These are phyloP conservation scores for Fusarium sp. DNA, from an alignment of 2,329 filamentous ascomycete species.

Conservation along the genomic window DNA sequence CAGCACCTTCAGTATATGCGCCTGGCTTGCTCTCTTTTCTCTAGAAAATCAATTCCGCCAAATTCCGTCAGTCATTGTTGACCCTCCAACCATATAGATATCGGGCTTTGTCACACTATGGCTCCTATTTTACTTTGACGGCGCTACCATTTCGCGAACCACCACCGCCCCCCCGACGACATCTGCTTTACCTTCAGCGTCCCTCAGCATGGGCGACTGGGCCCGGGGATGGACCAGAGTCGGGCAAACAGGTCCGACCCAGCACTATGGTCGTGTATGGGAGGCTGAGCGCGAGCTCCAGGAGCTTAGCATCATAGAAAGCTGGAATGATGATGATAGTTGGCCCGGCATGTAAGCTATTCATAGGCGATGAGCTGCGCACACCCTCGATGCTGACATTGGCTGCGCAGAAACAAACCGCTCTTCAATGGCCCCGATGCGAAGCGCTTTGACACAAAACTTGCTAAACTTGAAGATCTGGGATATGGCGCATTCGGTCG, in stretches of 20 bases:
- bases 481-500: slow-evolving; percentile 56
- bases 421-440: slow-evolving; percentile 47
- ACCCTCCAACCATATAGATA: not conserved
- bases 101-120: slow-evolving; percentile 6
- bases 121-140: slow-evolving; percentile 16
- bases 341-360: slow-evolving; percentile 49
- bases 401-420: slow-evolving; percentile 44
- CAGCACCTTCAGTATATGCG: not conserved
- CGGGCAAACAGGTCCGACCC: slow-evolving; percentile 41
- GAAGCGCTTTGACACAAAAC: slow-evolving; percentile 49
- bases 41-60: no score
- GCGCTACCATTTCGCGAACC: not conserved
- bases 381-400: slow-evolving; percentile 5
- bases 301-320: slow-evolving; percentile 46
- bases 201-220: slow-evolving; percentile 44
- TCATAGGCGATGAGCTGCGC: not conserved
- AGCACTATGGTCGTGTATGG: slow-evolving; percentile 37
- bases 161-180: not conserved
- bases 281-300: slow-evolving; percentile 46
- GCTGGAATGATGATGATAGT: slow-evolving; percentile 47
- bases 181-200: not conserved
- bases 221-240: slow-evolving; percentile 48
- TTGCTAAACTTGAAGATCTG: slow-evolving; percentile 49
- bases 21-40: not conserved
- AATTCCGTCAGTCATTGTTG: not conserved